A percentile compares a stretch with the other conserved stretches of the same genome.
Evolutionary conservation across 495 filamentous ascomycete genomes (phyloP).

Genomic region (Recurvomyces mirabilis): DNA sequence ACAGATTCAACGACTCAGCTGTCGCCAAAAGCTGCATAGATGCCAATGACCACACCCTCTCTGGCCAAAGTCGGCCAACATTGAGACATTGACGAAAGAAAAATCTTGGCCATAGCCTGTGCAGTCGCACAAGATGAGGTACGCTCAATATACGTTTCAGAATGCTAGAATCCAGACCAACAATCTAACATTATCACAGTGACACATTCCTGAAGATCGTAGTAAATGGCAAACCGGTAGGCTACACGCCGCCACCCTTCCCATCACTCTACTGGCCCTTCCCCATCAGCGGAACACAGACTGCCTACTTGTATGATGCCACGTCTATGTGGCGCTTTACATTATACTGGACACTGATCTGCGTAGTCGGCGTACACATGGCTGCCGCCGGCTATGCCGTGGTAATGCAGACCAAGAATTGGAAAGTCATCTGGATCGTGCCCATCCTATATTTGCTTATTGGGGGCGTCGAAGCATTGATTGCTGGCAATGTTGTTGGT

Average conservation of each 20-base stretch:
- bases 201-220: slow-evolving; percentile 18
- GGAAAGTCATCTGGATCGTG: slow-evolving; percentile 65
- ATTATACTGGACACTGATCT: slow-evolving; percentile 72
- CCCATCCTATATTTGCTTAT: slow-evolving; percentile 64
- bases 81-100: no score
- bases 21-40: no score
- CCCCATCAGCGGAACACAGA: slow-evolving; percentile 37
- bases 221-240: slow-evolving; percentile 44
- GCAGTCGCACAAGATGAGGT: no score
- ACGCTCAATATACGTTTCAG: no score
- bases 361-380: slow-evolving; percentile 56
- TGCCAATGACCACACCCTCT: no score
- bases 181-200: no score
- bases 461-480: slow-evolving; percentile 66
- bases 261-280: slow-evolving; percentile 81
- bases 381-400: slow-evolving; percentile 61
- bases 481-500: slow-evolving; percentile 83
- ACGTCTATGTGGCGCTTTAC: slow-evolving; percentile 87
- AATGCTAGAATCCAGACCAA: no score
- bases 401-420: slow-evolving; percentile 51
- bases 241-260: slow-evolving; percentile 65
- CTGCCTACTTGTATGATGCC: slow-evolving; percentile 64
- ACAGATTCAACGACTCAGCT: no score
- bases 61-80: no score
- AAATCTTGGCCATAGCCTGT: no score